Evolutionary conservation across 2,329 filamentous ascomycete species (phyloP).

Genomic region (Alternaria ventricosa): DNA sequence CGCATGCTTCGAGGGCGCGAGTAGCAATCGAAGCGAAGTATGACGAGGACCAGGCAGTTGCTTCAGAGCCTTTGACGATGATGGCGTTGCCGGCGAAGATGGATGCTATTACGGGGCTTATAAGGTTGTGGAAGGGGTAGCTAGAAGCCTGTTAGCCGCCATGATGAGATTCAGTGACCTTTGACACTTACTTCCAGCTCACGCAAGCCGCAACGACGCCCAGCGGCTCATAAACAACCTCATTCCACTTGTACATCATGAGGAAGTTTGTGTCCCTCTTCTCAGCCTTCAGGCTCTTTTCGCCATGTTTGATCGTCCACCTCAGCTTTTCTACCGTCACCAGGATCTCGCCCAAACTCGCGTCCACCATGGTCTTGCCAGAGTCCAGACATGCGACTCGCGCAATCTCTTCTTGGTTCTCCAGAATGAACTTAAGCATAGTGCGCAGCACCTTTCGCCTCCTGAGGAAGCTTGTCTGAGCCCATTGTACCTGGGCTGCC

Average conservation of each 20-base stretch:
- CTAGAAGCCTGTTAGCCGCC: constrained; percentile 32
- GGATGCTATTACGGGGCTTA: constrained; percentile 87
- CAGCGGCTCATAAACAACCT: constrained; percentile 87
- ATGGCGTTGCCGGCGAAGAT: constrained; percentile 92
- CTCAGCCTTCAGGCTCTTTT: constrained; percentile 75
- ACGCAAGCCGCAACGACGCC: constrained; percentile 92
- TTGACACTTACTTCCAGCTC: constrained; percentile 82
- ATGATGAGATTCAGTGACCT: not conserved
- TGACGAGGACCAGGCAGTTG: constrained; percentile 87
- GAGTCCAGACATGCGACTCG: constrained; percentile 87
- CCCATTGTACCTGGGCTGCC: constrained; percentile 79
- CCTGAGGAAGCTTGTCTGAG: constrained; percentile 76
- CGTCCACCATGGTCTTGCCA: constrained; percentile 95
- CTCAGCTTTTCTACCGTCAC: constrained; percentile 92
- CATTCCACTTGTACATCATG: constrained; percentile 95
- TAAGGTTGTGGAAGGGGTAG: constrained; percentile 83
- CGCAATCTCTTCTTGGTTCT: constrained; percentile 88
- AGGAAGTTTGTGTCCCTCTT: constrained; percentile 84
- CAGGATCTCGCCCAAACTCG: constrained; percentile 90
- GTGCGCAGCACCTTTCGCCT: constrained; percentile 80
- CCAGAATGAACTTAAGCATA: constrained; percentile 81
- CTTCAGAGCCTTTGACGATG: constrained; percentile 92
- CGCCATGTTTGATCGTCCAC: constrained; percentile 92
- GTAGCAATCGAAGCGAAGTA: constrained; percentile 84
- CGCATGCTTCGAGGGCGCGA: constrained; percentile 80